Evolutionary conservation across 2,329 filamentous ascomycete species (phyloP).

Genomic region (Nothophoma quercina): DNA sequence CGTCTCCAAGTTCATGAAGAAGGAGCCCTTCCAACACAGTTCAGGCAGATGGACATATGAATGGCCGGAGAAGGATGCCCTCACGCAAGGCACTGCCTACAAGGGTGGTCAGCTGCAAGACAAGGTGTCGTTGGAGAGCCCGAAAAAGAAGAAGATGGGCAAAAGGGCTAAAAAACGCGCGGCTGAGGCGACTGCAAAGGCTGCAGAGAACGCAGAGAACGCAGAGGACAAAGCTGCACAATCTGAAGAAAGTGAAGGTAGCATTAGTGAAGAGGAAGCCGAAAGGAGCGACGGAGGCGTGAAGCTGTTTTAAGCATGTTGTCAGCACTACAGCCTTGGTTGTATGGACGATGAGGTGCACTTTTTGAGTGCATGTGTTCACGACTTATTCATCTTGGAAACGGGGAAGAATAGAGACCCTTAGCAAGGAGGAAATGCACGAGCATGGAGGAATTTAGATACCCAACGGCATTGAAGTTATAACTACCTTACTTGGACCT

Average conservation of each 20-base stretch:
- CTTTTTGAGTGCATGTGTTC: neutral
- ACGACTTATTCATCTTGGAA: neutral
- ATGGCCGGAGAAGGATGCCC: slow-evolving; percentile 27
- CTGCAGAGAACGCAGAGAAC: neutral
- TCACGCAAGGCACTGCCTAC: neutral
- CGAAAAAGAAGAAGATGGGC: slow-evolving; percentile 10
- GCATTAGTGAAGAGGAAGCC: neutral
- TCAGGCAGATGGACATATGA: slow-evolving; percentile 36
- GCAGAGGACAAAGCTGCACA: neutral
- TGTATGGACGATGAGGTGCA: too few relatives aligned
- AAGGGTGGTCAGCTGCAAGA: slow-evolving; percentile 7
- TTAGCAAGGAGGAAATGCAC: too few relatives aligned
- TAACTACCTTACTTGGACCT: slow-evolving; percentile 12
- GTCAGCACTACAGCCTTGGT: neutral
- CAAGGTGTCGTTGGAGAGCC: slow-evolving; percentile 7
- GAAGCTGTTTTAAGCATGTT: neutral
- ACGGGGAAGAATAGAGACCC: too few relatives aligned
- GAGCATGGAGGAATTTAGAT: too few relatives aligned
- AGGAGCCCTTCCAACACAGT: slow-evolving; percentile 37
- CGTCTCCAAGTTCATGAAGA: slow-evolving; percentile 68
- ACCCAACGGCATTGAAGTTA: too few relatives aligned
- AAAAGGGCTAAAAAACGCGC: slow-evolving; percentile 13
- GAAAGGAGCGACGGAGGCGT: slow-evolving; percentile 3
- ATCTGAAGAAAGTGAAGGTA: neutral
- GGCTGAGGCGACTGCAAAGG: neutral